These are phyloP conservation scores for Eucalyptus sp. DNA, from an alignment of 345 rosid species.

Conservation along the genomic window DNA sequence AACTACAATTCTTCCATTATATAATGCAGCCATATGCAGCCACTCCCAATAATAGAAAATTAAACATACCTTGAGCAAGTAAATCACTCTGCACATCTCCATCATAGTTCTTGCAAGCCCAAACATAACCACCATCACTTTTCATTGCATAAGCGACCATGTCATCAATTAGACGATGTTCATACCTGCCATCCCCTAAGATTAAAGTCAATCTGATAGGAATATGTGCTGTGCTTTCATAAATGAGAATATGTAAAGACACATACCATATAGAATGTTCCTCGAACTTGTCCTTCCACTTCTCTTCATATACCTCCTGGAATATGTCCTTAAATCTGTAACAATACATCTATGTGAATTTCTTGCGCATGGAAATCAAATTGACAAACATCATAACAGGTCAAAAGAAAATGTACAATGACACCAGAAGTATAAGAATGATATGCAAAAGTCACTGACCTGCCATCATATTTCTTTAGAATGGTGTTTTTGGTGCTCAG, in stretches of 20 bases:
- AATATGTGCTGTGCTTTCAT: neutral
- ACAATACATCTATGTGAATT: neutral
- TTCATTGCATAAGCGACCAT: slow-evolving; percentile 96
- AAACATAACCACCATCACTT: slow-evolving; percentile 97
- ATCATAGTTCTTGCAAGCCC: slow-evolving; percentile 99
- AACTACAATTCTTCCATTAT: no score
- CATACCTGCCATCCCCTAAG: slow-evolving; percentile 50
- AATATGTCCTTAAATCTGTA: slow-evolving; percentile 95
- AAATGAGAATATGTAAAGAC: neutral
- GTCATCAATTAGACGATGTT: slow-evolving; percentile 96
- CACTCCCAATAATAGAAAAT: neutral
- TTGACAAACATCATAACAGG: neutral
- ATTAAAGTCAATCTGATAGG: neutral
- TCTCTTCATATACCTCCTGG: slow-evolving; percentile 84
- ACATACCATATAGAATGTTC: slow-evolving; percentile 81
- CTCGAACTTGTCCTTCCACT: slow-evolving; percentile 89
- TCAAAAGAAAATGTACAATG: neutral
- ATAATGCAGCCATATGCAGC: neutral
- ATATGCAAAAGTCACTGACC: slow-evolving; percentile 27
- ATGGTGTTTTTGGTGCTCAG: slow-evolving; percentile 97
- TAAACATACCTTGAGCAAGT: slow-evolving; percentile 78
- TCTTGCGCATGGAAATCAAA: neutral
- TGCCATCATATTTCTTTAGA: slow-evolving; percentile 96
- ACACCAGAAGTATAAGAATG: neutral
- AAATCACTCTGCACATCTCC: slow-evolving; percentile 99